Evolutionary conservation across 352 stramenopile genomes (phyloP), one percentile per base, ranked within the genome.

Genomic region (Globisporangium yorkense): DNA sequence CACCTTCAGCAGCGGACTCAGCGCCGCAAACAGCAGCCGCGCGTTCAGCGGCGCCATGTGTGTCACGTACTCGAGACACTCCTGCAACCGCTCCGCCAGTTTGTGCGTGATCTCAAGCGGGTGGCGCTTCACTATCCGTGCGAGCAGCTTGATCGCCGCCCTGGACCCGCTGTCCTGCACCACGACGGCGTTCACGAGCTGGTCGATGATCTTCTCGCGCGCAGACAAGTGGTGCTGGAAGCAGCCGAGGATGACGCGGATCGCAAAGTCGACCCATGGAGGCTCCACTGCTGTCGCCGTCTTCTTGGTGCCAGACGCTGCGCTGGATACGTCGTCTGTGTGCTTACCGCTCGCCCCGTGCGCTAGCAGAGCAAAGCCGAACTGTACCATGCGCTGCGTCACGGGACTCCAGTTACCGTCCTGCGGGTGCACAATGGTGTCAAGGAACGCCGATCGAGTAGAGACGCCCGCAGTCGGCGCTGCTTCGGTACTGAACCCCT

Each of bases 21-120:
- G 44, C 5, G 72, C 72, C 0, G 60, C 51, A 2, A 87, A 63
- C 8, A 85, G 51, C 5, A 61, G 15, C 9, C 54, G 53, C 16
- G 70, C 74, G 24, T 70, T 66, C 16, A 53, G 46, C 4, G 71
- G 54, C 5, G 61, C 51, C 43, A 87, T 62, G 39, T 72, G 62
- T 24, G 73, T 74, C 3, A 85, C 59, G 45, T 82, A 80, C 55
- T 85, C 77, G n/a, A 87, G 61, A 31, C 69, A 77, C 55, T 84
- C 75, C 2, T 70, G 77, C 31, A 87, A 53, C 5, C 70, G 62
- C 9, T 58, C 52, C 27, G 65, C 54, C n/a, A 86, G 50, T 2
- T 39, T 39, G 9, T 63, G 64, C 31, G 62, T 59, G 8, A 87
- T 57, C 12, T 87, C 76, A 5, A 72, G 41, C 3, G 72, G 27